Conservation (phyloP, 441 rosid species). For the Theobroma grandiflorum region DNA sequence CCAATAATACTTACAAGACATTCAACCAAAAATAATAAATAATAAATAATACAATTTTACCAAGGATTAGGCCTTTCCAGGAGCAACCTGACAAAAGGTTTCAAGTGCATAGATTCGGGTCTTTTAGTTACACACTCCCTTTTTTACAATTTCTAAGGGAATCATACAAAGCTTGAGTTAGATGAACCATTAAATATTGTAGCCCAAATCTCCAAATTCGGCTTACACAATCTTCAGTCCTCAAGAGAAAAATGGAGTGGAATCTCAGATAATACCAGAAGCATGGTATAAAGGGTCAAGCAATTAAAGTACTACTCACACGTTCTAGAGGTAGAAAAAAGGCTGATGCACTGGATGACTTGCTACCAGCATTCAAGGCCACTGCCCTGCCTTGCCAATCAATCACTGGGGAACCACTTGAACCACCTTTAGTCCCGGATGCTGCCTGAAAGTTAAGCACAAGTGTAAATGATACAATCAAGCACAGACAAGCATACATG, state of each 20-base stretch:
- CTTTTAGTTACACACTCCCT: background rate
- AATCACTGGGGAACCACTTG: conserved; percentile 99
- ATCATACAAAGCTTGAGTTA: conserved; percentile 6
- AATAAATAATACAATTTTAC: background rate
- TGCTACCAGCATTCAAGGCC: conserved; percentile 98
- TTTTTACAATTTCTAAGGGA: background rate
- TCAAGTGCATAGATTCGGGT: conserved; percentile 1
- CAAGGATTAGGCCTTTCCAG: background rate
- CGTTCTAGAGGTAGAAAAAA: conserved; percentile 89
- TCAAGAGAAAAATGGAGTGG: background rate
- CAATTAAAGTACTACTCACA: conserved; percentile 50
- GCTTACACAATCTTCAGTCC: background rate
- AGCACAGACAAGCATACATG: conserved; percentile 14
- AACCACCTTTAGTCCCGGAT: conserved; percentile 97
- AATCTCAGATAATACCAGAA: conserved; percentile 20
- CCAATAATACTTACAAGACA: background rate
- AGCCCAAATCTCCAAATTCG: background rate
- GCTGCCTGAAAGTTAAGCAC: conserved; percentile 74
- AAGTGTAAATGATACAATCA: conserved; percentile 18
- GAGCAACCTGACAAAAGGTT: background rate
- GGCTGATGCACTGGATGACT: conserved; percentile 88
- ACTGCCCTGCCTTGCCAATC: conserved; percentile 97
- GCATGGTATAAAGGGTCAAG: conserved; percentile 17
- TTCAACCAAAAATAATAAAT: background rate
- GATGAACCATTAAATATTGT: background rate